Evolutionary conservation across 805 yeast species (phyloP).

Genomic region (Suhomyces vadensis): DNA sequence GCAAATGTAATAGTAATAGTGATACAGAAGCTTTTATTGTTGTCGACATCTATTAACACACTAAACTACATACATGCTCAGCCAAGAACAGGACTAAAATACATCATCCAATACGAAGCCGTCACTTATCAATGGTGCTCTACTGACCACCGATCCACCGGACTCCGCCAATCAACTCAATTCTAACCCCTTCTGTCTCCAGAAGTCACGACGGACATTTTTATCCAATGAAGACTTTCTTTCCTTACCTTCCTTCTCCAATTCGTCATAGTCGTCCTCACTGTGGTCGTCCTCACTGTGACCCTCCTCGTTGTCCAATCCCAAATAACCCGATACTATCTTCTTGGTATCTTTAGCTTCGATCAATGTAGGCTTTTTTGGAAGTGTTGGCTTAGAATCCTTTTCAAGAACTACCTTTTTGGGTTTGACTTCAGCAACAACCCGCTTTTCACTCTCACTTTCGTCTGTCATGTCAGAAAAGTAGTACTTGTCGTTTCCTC

Average conservation of each 20-base stretch:
- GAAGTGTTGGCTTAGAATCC: conserved; percentile 10
- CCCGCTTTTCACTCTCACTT: conserved; percentile 30
- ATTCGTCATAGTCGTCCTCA: conserved; percentile 7
- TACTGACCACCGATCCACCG: no score
- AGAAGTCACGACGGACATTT: conserved; percentile 38
- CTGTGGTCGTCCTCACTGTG: background rate
- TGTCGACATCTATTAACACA: no score
- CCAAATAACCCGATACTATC: conserved; percentile 11
- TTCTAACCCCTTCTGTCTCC: conserved; percentile 46
- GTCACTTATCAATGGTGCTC: no score
- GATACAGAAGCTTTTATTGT: no score
- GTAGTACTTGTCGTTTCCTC: conserved; percentile 42
- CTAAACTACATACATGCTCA: no score
- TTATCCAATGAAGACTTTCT: conserved; percentile 26
- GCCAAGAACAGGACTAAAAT: no score
- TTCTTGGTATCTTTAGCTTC: conserved; percentile 16
- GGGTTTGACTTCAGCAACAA: background rate
- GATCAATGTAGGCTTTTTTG: conserved; percentile 6
- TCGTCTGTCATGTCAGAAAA: conserved; percentile 46
- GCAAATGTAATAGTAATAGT: no score
- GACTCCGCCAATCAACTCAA: no score
- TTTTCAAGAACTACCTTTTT: background rate
- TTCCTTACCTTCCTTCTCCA: conserved; percentile 7
- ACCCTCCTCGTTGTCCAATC: conserved; percentile 10
- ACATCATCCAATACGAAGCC: no score